Evolutionary conservation across 2,329 filamentous ascomycete genomes (phyloP).

Genomic region (Fusarium incarnatum): DNA sequence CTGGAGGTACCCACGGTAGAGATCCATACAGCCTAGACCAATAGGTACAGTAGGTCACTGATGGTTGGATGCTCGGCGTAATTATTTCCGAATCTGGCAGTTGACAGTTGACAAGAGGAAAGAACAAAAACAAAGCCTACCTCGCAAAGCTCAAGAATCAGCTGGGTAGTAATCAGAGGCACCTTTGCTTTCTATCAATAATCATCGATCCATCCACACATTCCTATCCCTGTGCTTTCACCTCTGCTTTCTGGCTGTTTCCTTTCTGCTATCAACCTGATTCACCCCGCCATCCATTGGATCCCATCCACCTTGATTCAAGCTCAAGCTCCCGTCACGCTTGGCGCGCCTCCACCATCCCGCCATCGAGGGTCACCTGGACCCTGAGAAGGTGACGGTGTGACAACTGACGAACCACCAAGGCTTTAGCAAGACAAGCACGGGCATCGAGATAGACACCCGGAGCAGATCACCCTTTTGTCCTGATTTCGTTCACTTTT

Average conservation of each 20-base stretch:
- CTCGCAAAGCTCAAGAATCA: constrained; percentile 3
- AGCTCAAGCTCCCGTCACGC: constrained; percentile 28
- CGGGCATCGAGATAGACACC: constrained; percentile 27
- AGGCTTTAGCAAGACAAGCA: constrained; percentile 26
- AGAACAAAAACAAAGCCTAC: constrained; percentile 15
- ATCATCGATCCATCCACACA: background rate
- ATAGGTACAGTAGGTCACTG: constrained; percentile 1
- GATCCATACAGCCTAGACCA: background rate
- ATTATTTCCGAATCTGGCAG: constrained; percentile 28
- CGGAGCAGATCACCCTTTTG: constrained; percentile 9
- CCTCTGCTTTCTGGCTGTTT: background rate
- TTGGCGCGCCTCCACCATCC: constrained; percentile 35
- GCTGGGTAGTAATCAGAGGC: background rate
- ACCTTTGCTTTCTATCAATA: background rate
- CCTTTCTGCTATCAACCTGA: background rate
- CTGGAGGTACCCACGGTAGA: background rate
- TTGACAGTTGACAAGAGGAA: constrained; percentile 20
- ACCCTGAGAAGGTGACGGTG: constrained; percentile 41
- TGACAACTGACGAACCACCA: constrained; percentile 37
- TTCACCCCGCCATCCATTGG: constrained; percentile 30
- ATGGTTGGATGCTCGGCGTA: constrained; percentile 26
- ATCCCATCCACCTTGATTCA: constrained; percentile 14
- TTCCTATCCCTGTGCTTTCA: background rate
- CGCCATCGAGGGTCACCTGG: constrained; percentile 38
- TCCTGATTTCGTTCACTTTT: background rate